phyloP scores from a whole-genome alignment of 106 monocot genomes.

The Allium sativum region DNA sequence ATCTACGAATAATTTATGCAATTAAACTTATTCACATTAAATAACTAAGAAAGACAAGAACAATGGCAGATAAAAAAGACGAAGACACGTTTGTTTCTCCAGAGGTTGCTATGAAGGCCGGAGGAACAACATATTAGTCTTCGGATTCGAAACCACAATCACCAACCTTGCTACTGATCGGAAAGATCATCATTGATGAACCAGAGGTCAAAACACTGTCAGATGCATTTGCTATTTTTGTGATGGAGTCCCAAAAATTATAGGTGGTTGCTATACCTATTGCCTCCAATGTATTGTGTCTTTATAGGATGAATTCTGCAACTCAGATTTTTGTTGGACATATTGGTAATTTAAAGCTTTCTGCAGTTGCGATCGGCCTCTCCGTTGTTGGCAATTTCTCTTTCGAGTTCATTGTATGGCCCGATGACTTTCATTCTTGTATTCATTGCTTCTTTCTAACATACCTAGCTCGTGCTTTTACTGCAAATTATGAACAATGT shows the following conservation, averaged over 20 bases:
- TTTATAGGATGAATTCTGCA: constrained; percentile 56
- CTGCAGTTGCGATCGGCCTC: constrained; percentile 66
- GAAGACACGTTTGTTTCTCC: too few relatives aligned
- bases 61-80: too few relatives aligned
- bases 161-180: too few relatives aligned
- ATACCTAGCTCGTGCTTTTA: not conserved
- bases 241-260: constrained; percentile 40
- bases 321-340: constrained; percentile 85
- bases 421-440: not conserved
- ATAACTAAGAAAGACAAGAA: too few relatives aligned
- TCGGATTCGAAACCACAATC: too few relatives aligned
- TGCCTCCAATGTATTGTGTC: constrained; percentile 52
- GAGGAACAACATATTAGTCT: too few relatives aligned
- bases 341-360: constrained; percentile 78
- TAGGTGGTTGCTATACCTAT: constrained; percentile 66
- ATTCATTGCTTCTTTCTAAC: not conserved
- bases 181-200: constrained; percentile 7
- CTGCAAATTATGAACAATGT: too few relatives aligned
- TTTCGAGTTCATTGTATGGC: constrained; percentile 67
- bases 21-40: too few relatives aligned
- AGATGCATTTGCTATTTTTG: constrained; percentile 41
- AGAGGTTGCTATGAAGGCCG: too few relatives aligned
- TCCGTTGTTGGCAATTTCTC: constrained; percentile 72
- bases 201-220: constrained; percentile 12
- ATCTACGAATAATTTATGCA: too few relatives aligned